Base-by-base conservation (phyloP, 2,329 filamentous ascomycete genomes). In the Calonectria naviculata region DNA sequence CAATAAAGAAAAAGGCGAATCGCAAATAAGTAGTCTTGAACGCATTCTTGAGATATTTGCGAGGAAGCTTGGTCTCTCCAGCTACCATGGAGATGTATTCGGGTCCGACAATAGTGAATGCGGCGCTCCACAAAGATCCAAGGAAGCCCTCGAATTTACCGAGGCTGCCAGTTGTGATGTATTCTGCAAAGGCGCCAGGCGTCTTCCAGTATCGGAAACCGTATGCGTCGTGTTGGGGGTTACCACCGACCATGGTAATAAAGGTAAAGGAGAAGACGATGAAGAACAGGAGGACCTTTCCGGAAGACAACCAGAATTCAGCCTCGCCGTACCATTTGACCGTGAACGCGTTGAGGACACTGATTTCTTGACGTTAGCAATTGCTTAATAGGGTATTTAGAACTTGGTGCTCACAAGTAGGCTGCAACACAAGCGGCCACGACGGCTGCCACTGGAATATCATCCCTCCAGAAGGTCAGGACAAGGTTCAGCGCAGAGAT, bases 21-120 rank as follows among this genome's bases (percentile, higher is more conserved):
- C 71, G 68, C 17, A 67, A 8, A 34, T 73, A 73, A 4, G 68
- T 71, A 10, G 71, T 73, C 68, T 71, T 73, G 28, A 71, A 73
- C 17, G 71, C 71, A 19, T 71, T 73, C 65, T 73, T 73, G 9
- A 73, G 41, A 9, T 73, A 73, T 5, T 44, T 47, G n/a, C 71
- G 71, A 34, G 71, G 71, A 15, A 73, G 54, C 31, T 73, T 73
- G 7, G 71, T 71, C 41, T 73, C 71, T 19, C 68, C 71, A 13
- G 71, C 58, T 1, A 71, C 68, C 71, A 73, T 73, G 12, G 62
- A 73, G 31, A 93, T 88, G 77, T 92, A 93, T 76, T 93, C 91
- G 1, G 91, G 91, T 0, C 91, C 92, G 19, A 89, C 89, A 63
- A 92, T 87, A 10, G 89, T 90, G 79, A 92, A 92, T 0, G 71